phyloP scores from a whole-genome alignment of 1,284 basidiomycete genomes.

The Trametes polyzona region DNA sequence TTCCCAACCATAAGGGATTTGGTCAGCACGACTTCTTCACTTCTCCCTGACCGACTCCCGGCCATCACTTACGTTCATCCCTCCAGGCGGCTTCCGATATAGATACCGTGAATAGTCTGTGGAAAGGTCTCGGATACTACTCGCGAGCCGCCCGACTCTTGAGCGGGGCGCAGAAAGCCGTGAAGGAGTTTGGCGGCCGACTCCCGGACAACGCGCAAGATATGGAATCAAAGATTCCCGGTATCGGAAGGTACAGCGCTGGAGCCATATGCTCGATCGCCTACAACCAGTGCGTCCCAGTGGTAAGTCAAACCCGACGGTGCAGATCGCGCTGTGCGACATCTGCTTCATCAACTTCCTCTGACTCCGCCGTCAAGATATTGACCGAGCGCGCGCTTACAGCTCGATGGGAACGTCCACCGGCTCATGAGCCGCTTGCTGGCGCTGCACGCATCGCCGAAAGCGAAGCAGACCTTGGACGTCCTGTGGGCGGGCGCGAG shows the following conservation, averaged over 20 bases:
- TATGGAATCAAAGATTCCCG: constrained; percentile 86
- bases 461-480: constrained; percentile 77
- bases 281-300: constrained; percentile 82
- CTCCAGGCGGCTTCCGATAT: constrained; percentile 69
- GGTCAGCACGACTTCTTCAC: constrained; percentile 55
- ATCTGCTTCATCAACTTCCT: constrained; percentile 16
- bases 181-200: constrained; percentile 65
- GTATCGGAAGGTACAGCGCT: constrained; percentile 90
- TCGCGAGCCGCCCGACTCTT: constrained; percentile 84
- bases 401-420: constrained; percentile 94
- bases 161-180: constrained; percentile 77
- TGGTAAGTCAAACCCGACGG: constrained; percentile 54
- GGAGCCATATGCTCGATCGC: constrained; percentile 92
- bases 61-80: constrained; percentile 4
- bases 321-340: constrained; percentile 7
- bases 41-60: background rate
- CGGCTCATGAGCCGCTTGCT: constrained; percentile 81
- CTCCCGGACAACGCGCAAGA: constrained; percentile 82
- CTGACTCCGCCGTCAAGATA: constrained; percentile 3
- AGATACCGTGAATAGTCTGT: constrained; percentile 85
- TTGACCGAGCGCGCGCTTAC: constrained; percentile 17
- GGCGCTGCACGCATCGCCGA: constrained; percentile 81
- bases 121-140: constrained; percentile 94
- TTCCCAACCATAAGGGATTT: constrained; percentile 86
- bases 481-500: constrained; percentile 83